phyloP scores from a whole-genome alignment of 2,329 filamentous ascomycete species.

The Neophaeococcomyces aloes region DNA sequence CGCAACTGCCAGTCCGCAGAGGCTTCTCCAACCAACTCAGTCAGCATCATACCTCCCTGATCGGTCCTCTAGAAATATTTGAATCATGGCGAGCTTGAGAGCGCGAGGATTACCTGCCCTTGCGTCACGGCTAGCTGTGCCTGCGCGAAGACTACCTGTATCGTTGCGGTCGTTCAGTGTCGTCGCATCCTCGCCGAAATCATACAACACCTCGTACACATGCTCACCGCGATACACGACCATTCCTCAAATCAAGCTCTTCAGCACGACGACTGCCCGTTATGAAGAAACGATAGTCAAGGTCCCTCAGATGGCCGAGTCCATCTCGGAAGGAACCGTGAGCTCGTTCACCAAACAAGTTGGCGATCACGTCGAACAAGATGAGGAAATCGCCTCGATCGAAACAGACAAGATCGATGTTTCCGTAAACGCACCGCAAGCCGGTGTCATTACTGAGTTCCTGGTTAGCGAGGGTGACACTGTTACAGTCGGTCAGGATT shows the following conservation, averaged over 20 bases:
- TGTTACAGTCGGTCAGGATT: constrained; percentile 84
- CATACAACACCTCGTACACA: constrained; percentile 4
- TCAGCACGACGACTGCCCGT: constrained; percentile 19
- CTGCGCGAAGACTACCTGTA: constrained; percentile 11
- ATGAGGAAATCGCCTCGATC: constrained; percentile 97
- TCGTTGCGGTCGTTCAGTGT: constrained; percentile 14
- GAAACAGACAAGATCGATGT: constrained; percentile 99
- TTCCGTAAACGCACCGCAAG: constrained; percentile 83
- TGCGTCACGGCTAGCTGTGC: constrained; percentile 14
- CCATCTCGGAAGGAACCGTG: constrained; percentile 91
- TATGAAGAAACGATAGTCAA: constrained; percentile 73
- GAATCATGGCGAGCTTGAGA: constrained; percentile 18
- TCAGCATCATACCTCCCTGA: constrained; percentile 8
- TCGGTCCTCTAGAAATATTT: constrained; percentile 3
- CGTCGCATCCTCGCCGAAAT: constrained; percentile 13
- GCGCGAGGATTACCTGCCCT: constrained; percentile 17
- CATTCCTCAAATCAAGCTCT: constrained; percentile 13
- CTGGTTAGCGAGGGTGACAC: constrained; percentile 90
- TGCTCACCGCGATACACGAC: not conserved
- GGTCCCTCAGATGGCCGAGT: constrained; percentile 97
- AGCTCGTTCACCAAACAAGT: constrained; percentile 92
- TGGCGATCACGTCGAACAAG: constrained; percentile 86
- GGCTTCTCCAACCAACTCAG: not conserved
- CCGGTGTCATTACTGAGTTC: constrained; percentile 84
- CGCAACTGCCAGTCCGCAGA: not conserved